A percentile compares a stretch with the other conserved stretches of the same genome.
Conservation (phyloP, 192 early-diverging fungal species). For the Coemansia sp. region DNA sequence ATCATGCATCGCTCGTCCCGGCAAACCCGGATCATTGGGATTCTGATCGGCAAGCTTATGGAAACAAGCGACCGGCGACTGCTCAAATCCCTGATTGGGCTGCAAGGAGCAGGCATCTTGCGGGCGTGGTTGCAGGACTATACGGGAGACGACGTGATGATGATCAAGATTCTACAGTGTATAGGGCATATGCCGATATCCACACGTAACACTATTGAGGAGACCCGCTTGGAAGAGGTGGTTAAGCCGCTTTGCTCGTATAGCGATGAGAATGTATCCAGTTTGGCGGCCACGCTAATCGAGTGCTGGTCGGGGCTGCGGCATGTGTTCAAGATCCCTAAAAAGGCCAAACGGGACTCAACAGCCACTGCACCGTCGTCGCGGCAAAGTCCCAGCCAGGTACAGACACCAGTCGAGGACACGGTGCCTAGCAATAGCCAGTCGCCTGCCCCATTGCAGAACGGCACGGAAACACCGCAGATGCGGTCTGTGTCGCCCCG, state of each 20-base stretch:
- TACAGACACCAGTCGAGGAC: background rate
- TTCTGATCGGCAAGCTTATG: constrained; percentile 62
- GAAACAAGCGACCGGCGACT: constrained; percentile 60
- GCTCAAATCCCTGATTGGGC: constrained; percentile 62
- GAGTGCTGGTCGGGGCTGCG: constrained; percentile 42
- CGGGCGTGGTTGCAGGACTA: constrained; percentile 61
- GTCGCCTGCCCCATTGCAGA: constrained; percentile 18
- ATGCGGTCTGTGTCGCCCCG: constrained; percentile 28
- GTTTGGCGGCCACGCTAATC: constrained; percentile 23
- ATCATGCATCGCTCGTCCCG: constrained; percentile 64
- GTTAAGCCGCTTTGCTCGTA: constrained; percentile 50
- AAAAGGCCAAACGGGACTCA: constrained; percentile 40
- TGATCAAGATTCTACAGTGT: constrained; percentile 63
- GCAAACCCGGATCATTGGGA: constrained; percentile 55
- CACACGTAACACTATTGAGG: constrained; percentile 76
- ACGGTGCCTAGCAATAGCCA: background rate
- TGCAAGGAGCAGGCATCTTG: constrained; percentile 42
- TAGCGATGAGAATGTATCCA: constrained; percentile 43
- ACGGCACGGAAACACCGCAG: constrained; percentile 3
- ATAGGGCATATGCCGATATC: constrained; percentile 75
- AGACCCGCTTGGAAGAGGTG: constrained; percentile 69
- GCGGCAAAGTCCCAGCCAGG: constrained; percentile 35
- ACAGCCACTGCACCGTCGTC: constrained; percentile 17
- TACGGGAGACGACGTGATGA: constrained; percentile 59
- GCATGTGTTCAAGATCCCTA: constrained; percentile 49